These are phyloP conservation scores for Hypoxylon cercidicola DNA, from an alignment of 495 filamentous ascomycete species.

Conservation along the genomic window DNA sequence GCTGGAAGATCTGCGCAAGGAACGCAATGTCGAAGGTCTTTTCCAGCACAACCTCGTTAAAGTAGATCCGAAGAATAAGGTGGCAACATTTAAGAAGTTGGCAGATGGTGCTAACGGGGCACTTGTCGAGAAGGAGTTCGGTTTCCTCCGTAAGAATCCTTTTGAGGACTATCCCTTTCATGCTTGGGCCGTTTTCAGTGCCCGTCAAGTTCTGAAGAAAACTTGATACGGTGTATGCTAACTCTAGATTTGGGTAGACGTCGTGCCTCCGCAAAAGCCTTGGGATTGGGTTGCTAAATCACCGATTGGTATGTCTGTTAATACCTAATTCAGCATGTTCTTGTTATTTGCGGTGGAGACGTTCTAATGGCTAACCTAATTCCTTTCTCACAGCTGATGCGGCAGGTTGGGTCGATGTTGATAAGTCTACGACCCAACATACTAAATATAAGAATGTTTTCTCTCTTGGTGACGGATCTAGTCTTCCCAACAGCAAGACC, in stretches of 20 bases:
- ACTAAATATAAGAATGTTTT: constrained; percentile 73
- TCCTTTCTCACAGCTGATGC: constrained; percentile 57
- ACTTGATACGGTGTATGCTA: constrained; percentile 52
- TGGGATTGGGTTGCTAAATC: constrained; percentile 48
- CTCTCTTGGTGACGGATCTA: constrained; percentile 75
- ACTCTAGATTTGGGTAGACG: constrained; percentile 22
- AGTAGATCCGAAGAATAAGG: constrained; percentile 58
- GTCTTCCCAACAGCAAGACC: constrained; percentile 74
- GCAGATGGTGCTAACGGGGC: constrained; percentile 38
- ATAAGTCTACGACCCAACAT: constrained; percentile 68
- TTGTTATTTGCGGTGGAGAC: background rate
- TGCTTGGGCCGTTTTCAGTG: background rate
- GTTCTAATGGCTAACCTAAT: constrained; percentile 13
- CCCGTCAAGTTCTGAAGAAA: background rate
- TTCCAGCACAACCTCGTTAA: constrained; percentile 74
- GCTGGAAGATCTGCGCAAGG: constrained; percentile 68
- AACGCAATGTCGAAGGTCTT: constrained; percentile 71
- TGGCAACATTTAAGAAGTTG: constrained; percentile 46
- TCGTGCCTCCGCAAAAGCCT: constrained; percentile 46
- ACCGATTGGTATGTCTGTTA: constrained; percentile 34
- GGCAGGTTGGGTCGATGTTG: constrained; percentile 72
- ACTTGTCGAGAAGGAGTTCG: constrained; percentile 63
- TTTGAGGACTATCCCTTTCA: background rate
- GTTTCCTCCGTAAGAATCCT: constrained; percentile 58
- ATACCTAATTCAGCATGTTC: background rate